Evolutionary conservation across 2,329 filamentous ascomycete species (phyloP).

Genomic region (Colletotrichum filicis): DNA sequence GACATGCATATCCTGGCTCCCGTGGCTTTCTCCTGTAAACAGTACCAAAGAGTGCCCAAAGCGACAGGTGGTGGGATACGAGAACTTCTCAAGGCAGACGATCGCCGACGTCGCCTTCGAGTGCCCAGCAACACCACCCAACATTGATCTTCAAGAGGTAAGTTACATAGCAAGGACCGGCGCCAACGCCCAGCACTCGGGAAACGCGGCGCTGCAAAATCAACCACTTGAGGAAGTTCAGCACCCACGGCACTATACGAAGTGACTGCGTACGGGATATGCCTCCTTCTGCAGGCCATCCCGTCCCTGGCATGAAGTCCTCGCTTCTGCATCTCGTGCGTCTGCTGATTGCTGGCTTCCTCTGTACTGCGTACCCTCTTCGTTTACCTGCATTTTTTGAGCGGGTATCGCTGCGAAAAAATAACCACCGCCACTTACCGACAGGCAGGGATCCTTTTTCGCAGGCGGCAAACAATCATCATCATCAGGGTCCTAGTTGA

Average conservation of each 20-base stretch:
- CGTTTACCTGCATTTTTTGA: neutral
- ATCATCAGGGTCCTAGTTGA: neutral
- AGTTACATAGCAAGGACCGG: neutral
- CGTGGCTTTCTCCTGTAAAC: neutral
- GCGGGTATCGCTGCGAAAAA: neutral
- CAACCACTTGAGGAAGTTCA: neutral
- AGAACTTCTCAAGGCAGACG: neutral
- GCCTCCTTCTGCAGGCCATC: neutral
- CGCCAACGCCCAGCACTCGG: neutral
- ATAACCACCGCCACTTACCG: neutral
- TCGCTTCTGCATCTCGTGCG: neutral
- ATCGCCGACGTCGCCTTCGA: neutral
- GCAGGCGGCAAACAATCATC: neutral
- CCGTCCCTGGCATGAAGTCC: neutral
- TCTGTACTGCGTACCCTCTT: neutral
- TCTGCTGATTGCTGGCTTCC: neutral
- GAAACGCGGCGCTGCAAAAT: neutral
- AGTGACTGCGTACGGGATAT: too few species aligned
- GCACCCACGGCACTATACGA: too few species aligned
- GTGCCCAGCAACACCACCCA: neutral
- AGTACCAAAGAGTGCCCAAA: neutral
- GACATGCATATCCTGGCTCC: neutral
- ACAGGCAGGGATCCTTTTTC: neutral
- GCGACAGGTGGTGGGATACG: neutral
- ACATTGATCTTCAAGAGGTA: neutral